Evolutionary conservation across 208 protist species (phyloP).

Genomic region (Borovskyia barvae): DNA sequence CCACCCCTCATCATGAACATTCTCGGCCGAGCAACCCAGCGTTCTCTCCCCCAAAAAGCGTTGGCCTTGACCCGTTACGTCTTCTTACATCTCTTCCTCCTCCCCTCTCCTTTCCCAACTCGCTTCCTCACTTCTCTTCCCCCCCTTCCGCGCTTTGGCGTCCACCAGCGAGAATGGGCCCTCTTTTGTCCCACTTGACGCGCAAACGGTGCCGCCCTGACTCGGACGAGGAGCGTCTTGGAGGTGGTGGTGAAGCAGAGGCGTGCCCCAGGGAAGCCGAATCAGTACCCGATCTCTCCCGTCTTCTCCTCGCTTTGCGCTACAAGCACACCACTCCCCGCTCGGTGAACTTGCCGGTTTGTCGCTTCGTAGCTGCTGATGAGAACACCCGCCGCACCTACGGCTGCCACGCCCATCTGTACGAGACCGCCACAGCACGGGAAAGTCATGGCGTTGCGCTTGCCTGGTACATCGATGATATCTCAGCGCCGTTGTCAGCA

Average conservation of each 20-base stretch:
- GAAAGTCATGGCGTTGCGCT: constrained; percentile 69
- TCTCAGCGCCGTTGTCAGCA: constrained; percentile 10
- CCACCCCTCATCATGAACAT: too few species aligned
- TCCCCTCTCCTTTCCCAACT: background rate
- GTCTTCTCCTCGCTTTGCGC: constrained; percentile 19
- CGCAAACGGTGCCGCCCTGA: too few species aligned
- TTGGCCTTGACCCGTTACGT: background rate
- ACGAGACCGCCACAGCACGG: constrained; percentile 33
- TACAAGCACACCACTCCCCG: background rate
- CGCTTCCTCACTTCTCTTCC: background rate
- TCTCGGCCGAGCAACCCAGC: too few species aligned
- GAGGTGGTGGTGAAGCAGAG: too few species aligned
- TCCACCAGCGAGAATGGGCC: too few species aligned
- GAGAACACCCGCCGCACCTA: constrained; percentile 40
- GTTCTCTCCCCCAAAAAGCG: too few species aligned
- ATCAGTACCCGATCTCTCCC: too few species aligned
- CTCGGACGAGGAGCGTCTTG: too few species aligned
- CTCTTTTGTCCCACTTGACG: too few species aligned
- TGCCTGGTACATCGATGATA: constrained; percentile 43
- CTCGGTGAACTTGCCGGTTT: constrained; percentile 22
- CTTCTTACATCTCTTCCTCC: background rate
- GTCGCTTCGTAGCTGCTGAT: constrained; percentile 38
- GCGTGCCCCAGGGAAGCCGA: too few species aligned
- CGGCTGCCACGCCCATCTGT: constrained; percentile 73
- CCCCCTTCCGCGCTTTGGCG: too few species aligned